Evolutionary conservation across 1,284 basidiomycete species (phyloP).

Genomic region (Schizophyllum commune): DNA sequence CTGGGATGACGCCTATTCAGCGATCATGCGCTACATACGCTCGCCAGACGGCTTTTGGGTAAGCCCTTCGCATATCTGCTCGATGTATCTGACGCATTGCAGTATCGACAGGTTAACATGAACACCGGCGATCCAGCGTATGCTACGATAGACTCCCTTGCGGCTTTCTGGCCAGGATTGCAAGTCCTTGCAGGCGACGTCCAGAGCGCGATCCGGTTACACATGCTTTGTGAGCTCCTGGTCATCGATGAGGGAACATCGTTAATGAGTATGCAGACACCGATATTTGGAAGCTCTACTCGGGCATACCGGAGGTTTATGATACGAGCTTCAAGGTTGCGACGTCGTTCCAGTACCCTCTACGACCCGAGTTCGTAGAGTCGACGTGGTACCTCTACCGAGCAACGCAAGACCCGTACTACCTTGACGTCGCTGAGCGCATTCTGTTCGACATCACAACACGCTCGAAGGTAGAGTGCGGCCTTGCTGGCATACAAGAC

Average conservation of each 20-base stretch:
- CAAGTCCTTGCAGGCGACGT: constrained; percentile 88
- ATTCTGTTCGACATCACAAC: constrained; percentile 69
- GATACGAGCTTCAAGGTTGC: constrained; percentile 68
- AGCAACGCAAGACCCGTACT: constrained; percentile 89
- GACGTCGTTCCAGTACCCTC: constrained; percentile 77
- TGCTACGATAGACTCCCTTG: constrained; percentile 73
- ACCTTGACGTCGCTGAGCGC: constrained; percentile 84
- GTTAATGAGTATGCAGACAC: constrained; percentile 47
- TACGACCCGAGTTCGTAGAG: constrained; percentile 88
- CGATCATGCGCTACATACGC: constrained; percentile 81
- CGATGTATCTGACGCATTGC: constrained; percentile 1
- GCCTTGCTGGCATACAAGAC: constrained; percentile 76
- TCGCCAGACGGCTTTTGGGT: constrained; percentile 86
- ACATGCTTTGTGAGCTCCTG: constrained; percentile 63
- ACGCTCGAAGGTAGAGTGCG: constrained; percentile 77
- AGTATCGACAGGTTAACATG: constrained; percentile 81
- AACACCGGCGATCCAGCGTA: constrained; percentile 66
- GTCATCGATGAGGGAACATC: not conserved
- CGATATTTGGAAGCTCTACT: constrained; percentile 83
- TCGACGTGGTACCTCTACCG: constrained; percentile 92
- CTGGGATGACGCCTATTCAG: constrained; percentile 86
- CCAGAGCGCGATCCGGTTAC: constrained; percentile 80
- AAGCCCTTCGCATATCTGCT: constrained; percentile 13
- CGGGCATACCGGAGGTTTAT: constrained; percentile 86
- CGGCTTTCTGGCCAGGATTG: constrained; percentile 84